phyloP scores from a whole-genome alignment of 1,284 basidiomycete species.

The Sporisorium scitamineum region DNA sequence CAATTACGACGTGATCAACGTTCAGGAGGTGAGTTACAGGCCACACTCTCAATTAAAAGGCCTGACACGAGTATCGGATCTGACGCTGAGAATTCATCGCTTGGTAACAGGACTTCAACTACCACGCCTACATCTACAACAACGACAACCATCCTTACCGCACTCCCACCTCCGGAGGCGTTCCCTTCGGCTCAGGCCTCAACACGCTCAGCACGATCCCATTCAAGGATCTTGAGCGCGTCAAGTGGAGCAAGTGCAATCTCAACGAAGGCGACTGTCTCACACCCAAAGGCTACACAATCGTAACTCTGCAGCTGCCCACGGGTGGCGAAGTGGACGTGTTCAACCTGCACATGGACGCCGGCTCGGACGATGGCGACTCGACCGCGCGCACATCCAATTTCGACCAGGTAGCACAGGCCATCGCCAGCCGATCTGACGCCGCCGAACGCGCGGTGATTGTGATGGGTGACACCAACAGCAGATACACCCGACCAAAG shows the following conservation, averaged over 20 bases:
- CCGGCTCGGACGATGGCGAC: conserved; percentile 19
- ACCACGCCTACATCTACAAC: conserved; percentile 33
- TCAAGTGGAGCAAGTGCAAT: conserved; percentile 26
- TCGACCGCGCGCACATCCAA: conserved; percentile 22
- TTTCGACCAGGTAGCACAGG: conserved; percentile 22
- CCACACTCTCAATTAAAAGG: not conserved
- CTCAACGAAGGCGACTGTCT: conserved; percentile 30
- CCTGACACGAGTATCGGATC: not conserved
- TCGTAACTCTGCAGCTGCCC: conserved; percentile 18
- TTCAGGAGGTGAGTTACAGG: conserved; percentile 21
- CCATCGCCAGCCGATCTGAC: conserved; percentile 20
- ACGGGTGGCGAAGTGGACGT: conserved; percentile 18
- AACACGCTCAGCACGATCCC: conserved; percentile 30
- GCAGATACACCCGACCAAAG: conserved; percentile 22
- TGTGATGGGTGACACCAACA: conserved; percentile 37
- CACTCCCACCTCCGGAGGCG: conserved; percentile 24
- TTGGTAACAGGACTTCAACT: conserved; percentile 18
- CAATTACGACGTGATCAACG: conserved; percentile 26
- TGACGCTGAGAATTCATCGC: not conserved
- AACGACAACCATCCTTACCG: conserved; percentile 27
- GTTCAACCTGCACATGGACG: conserved; percentile 33
- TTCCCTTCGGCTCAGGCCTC: conserved; percentile 24
- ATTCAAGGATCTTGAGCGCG: conserved; percentile 12
- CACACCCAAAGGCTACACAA: conserved; percentile 30
- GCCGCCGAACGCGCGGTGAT: conserved; percentile 18